phyloP scores from a whole-genome alignment of 2,329 filamentous ascomycete species.

The Trichoderma sp. region DNA sequence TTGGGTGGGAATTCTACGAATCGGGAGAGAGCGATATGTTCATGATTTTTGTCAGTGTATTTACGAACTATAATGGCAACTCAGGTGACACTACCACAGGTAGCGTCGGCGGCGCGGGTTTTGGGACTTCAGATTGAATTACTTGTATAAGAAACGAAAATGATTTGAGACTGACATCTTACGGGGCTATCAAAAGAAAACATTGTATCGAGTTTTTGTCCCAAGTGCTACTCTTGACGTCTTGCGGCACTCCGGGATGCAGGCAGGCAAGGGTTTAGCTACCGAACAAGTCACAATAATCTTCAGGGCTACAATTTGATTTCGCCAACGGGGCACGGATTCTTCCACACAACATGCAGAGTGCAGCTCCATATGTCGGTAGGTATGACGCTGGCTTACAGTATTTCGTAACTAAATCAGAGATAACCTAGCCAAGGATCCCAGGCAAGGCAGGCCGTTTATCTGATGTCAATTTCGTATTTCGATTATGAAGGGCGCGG shows the following conservation, averaged over 20 bases:
- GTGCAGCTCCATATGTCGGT: background rate
- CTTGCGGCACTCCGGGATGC: background rate
- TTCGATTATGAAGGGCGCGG: background rate
- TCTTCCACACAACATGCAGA: background rate
- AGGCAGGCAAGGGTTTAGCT: background rate
- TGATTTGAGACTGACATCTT: background rate
- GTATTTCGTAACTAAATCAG: background rate
- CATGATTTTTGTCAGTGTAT: background rate
- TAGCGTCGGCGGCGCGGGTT: background rate
- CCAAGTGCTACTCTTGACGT: background rate
- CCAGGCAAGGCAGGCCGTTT: background rate
- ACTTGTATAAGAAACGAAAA: background rate
- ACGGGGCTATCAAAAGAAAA: background rate
- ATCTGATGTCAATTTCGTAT: background rate
- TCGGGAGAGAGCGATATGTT: background rate
- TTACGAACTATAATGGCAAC: background rate
- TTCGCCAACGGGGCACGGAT: background rate
- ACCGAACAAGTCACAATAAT: background rate
- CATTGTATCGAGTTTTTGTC: background rate
- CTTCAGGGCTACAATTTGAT: background rate
- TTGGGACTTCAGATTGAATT: constrained; percentile 8
- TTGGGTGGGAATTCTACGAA: background rate
- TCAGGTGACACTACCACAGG: background rate
- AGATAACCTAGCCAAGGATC: background rate
- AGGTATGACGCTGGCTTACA: background rate